phyloP scores from a whole-genome alignment of 768 basidiomycete species.

The Termitomyces sp. region DNA sequence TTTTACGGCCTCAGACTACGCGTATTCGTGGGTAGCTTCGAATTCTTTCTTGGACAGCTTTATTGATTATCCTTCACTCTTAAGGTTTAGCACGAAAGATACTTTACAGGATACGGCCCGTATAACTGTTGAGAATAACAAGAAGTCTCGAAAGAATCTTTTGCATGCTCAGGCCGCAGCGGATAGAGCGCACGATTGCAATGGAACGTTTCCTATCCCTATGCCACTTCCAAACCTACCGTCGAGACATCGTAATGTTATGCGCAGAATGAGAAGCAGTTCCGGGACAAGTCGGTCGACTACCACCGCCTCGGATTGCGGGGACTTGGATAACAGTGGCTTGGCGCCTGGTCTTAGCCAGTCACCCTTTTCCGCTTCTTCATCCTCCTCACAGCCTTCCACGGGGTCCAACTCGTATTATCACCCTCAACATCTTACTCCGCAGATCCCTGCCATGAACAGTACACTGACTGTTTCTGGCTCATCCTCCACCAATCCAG shows the following conservation, averaged over 20 bases:
- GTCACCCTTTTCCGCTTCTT: conserved; percentile 56
- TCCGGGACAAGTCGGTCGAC: conserved; percentile 74
- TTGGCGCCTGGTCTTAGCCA: conserved; percentile 42
- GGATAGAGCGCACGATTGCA: conserved; percentile 62
- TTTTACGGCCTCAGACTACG: conserved; percentile 90
- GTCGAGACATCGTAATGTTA: conserved; percentile 39
- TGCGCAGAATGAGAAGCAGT: conserved; percentile 70
- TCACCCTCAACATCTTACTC: conserved; percentile 27
- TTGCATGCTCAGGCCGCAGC: conserved; percentile 67
- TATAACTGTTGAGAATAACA: conserved; percentile 75
- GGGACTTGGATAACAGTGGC: conserved; percentile 50
- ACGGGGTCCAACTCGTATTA: conserved; percentile 43
- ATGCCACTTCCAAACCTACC: conserved; percentile 40
- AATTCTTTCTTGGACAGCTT: neutral
- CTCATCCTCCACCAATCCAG: conserved; percentile 31
- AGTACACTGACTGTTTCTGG: conserved; percentile 29
- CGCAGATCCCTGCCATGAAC: conserved; percentile 29
- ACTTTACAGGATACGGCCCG: conserved; percentile 81
- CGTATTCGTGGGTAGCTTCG: conserved; percentile 66
- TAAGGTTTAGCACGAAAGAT: conserved; percentile 70
- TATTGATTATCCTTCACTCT: conserved; percentile 2
- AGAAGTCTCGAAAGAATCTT: conserved; percentile 61
- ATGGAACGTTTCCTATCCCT: conserved; percentile 35
- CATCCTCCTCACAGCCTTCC: conserved; percentile 59
- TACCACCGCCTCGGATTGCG: conserved; percentile 72